phyloP scores from a whole-genome alignment of 2,329 filamentous ascomycete genomes.

The Aspergillus pseudoviridinutans region DNA sequence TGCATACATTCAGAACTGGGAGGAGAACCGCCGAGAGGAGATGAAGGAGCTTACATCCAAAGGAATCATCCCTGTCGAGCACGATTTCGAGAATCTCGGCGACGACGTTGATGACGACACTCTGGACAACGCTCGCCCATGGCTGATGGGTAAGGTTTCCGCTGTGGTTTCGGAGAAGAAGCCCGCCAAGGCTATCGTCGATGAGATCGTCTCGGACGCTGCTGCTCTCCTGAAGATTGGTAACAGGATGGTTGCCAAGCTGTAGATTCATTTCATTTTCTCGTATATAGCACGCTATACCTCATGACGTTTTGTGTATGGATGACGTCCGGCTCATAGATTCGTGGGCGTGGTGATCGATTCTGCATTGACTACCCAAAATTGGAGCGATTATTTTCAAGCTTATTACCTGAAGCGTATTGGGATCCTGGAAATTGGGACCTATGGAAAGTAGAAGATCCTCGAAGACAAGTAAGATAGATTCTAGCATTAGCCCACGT shows the following conservation, averaged over 20 bases:
- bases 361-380: neutral
- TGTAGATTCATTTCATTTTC: conserved; percentile 47
- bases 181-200: conserved; percentile 83
- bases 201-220: conserved; percentile 87
- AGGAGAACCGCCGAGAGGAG: conserved; percentile 82
- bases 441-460: too few species aligned
- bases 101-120: conserved; percentile 73
- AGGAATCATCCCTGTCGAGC: conserved; percentile 89
- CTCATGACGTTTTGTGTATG: neutral
- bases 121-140: conserved; percentile 87
- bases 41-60: conserved; percentile 88
- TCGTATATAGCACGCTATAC: conserved; percentile 4
- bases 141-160: conserved; percentile 94
- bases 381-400: neutral
- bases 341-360: neutral
- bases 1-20: conserved; percentile 92
- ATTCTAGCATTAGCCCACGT: neutral
- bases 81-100: conserved; percentile 81
- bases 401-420: neutral
- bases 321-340: neutral
- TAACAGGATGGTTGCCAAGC: conserved; percentile 63
- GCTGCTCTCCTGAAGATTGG: conserved; percentile 66
- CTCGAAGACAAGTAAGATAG: neutral
- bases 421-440: too few species aligned
- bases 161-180: conserved; percentile 92